These are phyloP conservation scores for Candida nemodendra DNA, from an alignment of 805 yeast genomes.

Conservation along the genomic window DNA sequence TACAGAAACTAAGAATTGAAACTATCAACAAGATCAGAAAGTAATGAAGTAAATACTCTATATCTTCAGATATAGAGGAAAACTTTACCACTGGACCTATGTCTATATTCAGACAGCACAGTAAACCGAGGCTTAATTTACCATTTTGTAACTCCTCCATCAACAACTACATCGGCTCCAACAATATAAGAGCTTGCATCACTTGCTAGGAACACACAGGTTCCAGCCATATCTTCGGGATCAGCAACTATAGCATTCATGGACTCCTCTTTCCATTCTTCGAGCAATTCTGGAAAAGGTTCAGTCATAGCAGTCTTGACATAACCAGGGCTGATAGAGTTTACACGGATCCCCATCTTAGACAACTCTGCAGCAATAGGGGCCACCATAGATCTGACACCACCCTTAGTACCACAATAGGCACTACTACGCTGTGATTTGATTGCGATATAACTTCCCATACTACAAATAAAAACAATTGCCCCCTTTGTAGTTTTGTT, in stretches of 20 bases:
- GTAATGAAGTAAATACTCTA: too few relatives aligned
- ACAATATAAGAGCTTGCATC: slow-evolving; percentile 50
- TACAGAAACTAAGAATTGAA: too few relatives aligned
- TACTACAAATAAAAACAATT: slow-evolving; percentile 38
- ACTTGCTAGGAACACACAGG: slow-evolving; percentile 52
- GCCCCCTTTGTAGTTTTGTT: slow-evolving; percentile 13
- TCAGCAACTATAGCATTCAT: slow-evolving; percentile 50
- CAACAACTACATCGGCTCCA: slow-evolving; percentile 49
- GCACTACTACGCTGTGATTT: slow-evolving; percentile 45
- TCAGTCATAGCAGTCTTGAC: slow-evolving; percentile 44
- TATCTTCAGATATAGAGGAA: too few relatives aligned
- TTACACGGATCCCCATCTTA: slow-evolving; percentile 46
- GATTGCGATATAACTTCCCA: slow-evolving; percentile 47
- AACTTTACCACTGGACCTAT: too few relatives aligned
- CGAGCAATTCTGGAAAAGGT: slow-evolving; percentile 23
- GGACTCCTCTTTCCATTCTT: slow-evolving; percentile 32
- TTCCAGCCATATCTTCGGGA: slow-evolving; percentile 50
- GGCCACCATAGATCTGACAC: slow-evolving; percentile 44
- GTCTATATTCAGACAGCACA: too few relatives aligned
- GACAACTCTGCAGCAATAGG: slow-evolving; percentile 49
- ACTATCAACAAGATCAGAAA: too few relatives aligned
- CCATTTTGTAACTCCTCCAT: slow-evolving; percentile 37
- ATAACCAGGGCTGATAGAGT: slow-evolving; percentile 53
- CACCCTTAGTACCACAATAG: slow-evolving; percentile 50
- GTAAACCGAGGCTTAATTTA: too few relatives aligned